These are phyloP conservation scores for Filobasidium floriforme DNA, from an alignment of 768 basidiomycete species.

Conservation along the genomic window DNA sequence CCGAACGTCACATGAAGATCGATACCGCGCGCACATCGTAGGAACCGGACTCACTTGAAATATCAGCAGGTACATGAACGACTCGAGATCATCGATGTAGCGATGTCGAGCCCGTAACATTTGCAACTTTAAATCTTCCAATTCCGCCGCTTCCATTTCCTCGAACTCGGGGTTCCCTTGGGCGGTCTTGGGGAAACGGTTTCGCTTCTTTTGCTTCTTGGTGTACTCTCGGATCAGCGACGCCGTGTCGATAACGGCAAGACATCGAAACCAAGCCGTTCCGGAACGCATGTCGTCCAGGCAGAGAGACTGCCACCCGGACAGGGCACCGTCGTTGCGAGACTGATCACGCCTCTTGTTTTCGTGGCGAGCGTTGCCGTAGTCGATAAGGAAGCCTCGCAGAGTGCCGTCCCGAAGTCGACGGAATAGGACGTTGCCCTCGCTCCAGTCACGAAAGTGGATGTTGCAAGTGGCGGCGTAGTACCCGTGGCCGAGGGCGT, in stretches of 20 bases:
- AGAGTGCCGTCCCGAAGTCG: not conserved
- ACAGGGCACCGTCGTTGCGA: not conserved
- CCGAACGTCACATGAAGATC: not conserved
- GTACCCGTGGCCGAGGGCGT: not conserved
- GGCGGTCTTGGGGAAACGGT: not conserved
- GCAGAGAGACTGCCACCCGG: not conserved
- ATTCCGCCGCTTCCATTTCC: not conserved
- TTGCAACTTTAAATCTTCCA: not conserved
- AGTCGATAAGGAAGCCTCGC: not conserved
- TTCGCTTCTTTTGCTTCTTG: not conserved
- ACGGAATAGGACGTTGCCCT: not conserved
- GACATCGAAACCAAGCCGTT: not conserved
- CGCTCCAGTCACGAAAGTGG: not conserved
- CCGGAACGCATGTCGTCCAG: not conserved
- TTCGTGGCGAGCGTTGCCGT: not conserved
- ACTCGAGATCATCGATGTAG: not conserved
- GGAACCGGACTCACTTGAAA: not conserved
- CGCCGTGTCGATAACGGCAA: not conserved
- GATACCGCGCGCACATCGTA: not conserved
- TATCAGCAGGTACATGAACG: not conserved
- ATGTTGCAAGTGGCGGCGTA: not conserved
- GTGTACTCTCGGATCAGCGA: not conserved
- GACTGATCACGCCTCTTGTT: not conserved
- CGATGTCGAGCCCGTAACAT: not conserved
- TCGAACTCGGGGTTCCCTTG: not conserved